These are phyloP conservation scores for Salix udensis DNA, from an alignment of 345 rosid genomes.

Conservation along the genomic window DNA sequence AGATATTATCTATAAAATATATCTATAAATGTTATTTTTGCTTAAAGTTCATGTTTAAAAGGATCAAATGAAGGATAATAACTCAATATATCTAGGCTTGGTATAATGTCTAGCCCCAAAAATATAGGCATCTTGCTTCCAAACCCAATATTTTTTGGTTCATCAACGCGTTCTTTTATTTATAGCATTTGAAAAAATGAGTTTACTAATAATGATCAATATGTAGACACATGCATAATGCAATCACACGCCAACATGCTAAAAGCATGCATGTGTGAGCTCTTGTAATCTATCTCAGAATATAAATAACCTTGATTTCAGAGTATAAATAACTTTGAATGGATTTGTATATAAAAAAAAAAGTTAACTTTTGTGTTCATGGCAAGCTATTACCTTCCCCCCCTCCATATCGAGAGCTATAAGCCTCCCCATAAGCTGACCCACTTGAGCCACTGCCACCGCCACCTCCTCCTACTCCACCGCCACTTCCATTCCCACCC, in stretches of 20 bases:
- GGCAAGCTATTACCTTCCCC: conserved; percentile 12
- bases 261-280: background rate
- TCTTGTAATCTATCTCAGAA: conserved; percentile 20
- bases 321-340: conserved; percentile 2
- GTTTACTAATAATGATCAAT: background rate
- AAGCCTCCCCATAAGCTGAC: conserved; percentile 15
- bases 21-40: too few relatives aligned
- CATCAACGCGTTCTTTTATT: background rate
- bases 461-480: background rate
- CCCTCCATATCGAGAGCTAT: conserved; percentile 26
- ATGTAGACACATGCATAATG: background rate
- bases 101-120: too few relatives aligned
- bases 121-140: too few relatives aligned
- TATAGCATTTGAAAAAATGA: background rate
- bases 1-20: background rate
- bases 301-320: conserved; percentile 10
- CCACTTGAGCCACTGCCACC: conserved; percentile 11
- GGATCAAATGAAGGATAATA: too few relatives aligned
- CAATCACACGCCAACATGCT: background rate
- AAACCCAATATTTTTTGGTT: too few relatives aligned
- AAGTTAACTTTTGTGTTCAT: conserved; percentile 13
- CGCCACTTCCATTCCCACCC: too few relatives aligned
- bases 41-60: too few relatives aligned
- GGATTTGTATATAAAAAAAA: background rate
- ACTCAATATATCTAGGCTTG: too few relatives aligned